Evolutionary conservation across 2,329 filamentous ascomycete species (phyloP).

Genomic region (Sarocladium oryzae): DNA sequence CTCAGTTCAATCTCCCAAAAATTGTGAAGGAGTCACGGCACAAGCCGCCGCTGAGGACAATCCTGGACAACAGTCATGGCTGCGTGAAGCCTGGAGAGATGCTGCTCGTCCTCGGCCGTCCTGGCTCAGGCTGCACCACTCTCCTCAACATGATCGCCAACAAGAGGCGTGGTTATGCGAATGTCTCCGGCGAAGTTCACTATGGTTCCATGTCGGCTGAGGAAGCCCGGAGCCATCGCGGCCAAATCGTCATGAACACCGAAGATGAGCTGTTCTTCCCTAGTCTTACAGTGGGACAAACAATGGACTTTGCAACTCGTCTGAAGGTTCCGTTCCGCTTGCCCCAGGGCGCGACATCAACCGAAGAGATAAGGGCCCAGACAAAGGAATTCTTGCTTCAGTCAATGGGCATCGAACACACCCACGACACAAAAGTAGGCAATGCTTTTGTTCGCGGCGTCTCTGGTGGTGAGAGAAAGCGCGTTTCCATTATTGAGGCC

Average conservation of each 20-base stretch:
- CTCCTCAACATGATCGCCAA: conserved; percentile 65
- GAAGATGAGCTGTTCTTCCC: conserved; percentile 62
- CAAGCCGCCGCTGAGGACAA: conserved; percentile 42
- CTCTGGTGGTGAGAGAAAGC: conserved; percentile 65
- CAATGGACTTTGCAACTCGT: conserved; percentile 61
- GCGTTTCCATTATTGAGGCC: conserved; percentile 57
- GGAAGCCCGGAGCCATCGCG: conserved; percentile 42
- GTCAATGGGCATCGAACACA: conserved; percentile 61
- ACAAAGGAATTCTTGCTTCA: conserved; percentile 40
- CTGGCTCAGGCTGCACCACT: conserved; percentile 64
- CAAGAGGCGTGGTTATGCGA: conserved; percentile 50
- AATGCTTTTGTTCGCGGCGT: conserved; percentile 72
- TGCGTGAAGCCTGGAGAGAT: conserved; percentile 56
- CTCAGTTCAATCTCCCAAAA: conserved; percentile 12
- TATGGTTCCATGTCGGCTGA: conserved; percentile 46
- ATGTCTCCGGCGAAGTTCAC: conserved; percentile 50
- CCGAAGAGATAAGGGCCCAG: too few species aligned
- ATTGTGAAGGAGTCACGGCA: conserved; percentile 8
- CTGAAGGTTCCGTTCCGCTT: conserved; percentile 48
- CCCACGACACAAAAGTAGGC: conserved; percentile 64
- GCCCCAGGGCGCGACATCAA: conserved; percentile 19
- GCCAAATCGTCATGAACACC: conserved; percentile 63
- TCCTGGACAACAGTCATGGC: conserved; percentile 55
- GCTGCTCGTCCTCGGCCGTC: conserved; percentile 62
- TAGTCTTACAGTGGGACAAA: conserved; percentile 63